A percentile compares a stretch with the other conserved stretches of the same genome.
phyloP scores from a whole-genome alignment of 192 early-diverging fungal species.

The Rhizoclosmatium sp. region DNA sequence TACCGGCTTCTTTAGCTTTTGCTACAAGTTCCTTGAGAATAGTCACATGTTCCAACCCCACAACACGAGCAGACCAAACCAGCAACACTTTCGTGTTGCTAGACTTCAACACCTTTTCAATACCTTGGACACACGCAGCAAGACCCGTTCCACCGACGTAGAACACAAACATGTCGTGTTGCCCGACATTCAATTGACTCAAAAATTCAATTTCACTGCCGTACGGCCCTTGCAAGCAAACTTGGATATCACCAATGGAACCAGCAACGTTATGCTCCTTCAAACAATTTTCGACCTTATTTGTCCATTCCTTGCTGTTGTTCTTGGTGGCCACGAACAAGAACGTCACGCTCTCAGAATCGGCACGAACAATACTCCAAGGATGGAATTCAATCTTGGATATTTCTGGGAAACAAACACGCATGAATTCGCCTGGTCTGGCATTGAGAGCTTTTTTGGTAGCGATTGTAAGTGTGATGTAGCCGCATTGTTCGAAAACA shows the following conservation, averaged over 20 bases:
- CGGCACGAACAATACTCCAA: slow-evolving; percentile 6
- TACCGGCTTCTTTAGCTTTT: too few species aligned
- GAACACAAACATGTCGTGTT: slow-evolving; percentile 4
- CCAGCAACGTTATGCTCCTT: background rate
- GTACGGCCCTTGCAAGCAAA: slow-evolving; percentile 29
- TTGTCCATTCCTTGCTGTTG: background rate
- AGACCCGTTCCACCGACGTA: slow-evolving; percentile 33
- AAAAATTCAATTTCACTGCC: slow-evolving; percentile 8
- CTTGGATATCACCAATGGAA: background rate
- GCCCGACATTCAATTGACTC: background rate
- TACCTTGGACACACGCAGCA: slow-evolving; percentile 2
- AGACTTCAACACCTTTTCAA: background rate
- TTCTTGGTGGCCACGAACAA: background rate
- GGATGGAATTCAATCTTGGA: slow-evolving; percentile 38
- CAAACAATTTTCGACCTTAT: background rate
- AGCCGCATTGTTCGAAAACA: slow-evolving; percentile 1
- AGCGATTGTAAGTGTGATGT: slow-evolving; percentile 9
- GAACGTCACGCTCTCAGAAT: slow-evolving; percentile 4
- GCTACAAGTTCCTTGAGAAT: too few species aligned
- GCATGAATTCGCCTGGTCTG: slow-evolving; percentile 30
- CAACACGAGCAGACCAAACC: background rate
- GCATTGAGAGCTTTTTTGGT: background rate
- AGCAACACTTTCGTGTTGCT: slow-evolving; percentile 15
- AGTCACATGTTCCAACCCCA: background rate
- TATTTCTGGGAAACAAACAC: slow-evolving; percentile 19